Conservation (phyloP, 805 yeast genomes). For the Starmerella roubikii region DNA sequence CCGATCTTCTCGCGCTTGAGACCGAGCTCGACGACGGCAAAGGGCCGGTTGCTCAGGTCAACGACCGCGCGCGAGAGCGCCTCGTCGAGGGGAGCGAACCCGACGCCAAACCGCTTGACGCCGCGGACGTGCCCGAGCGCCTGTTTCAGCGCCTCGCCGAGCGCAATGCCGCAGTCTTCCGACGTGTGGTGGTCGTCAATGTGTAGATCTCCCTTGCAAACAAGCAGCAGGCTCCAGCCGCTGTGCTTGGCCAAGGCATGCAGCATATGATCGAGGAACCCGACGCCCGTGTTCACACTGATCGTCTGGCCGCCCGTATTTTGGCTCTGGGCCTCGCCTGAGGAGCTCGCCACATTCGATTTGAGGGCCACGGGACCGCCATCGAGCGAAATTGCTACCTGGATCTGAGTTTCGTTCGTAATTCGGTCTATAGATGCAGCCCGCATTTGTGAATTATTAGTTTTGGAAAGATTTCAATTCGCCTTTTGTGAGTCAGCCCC, state of each 20-base stretch:
- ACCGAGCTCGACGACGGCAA: constrained; percentile 77
- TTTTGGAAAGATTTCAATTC: background rate
- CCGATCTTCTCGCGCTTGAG: constrained; percentile 88
- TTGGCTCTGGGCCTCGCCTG: constrained; percentile 53
- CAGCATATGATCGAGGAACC: constrained; percentile 92
- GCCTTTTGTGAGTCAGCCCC: too few species aligned
- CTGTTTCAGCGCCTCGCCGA: constrained; percentile 77
- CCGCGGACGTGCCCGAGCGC: constrained; percentile 87
- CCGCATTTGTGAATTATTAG: constrained; percentile 11
- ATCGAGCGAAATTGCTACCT: constrained; percentile 66
- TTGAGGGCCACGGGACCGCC: constrained; percentile 68
- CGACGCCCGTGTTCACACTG: constrained; percentile 78
- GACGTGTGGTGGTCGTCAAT: constrained; percentile 96
- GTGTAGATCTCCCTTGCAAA: constrained; percentile 86
- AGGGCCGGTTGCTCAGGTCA: constrained; percentile 87
- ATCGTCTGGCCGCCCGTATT: constrained; percentile 58
- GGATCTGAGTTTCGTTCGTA: constrained; percentile 90
- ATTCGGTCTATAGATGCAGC: constrained; percentile 44
- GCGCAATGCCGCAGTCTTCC: constrained; percentile 87
- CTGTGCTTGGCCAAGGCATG: constrained; percentile 94
- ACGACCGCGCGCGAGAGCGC: constrained; percentile 94
- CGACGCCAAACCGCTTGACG: constrained; percentile 82
- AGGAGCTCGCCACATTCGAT: constrained; percentile 24
- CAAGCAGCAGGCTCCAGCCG: constrained; percentile 86
- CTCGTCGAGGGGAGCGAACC: constrained; percentile 93